These are phyloP conservation scores for Pleoardoris graminearum DNA, from an alignment of 2,329 filamentous ascomycete genomes.

Conservation along the genomic window DNA sequence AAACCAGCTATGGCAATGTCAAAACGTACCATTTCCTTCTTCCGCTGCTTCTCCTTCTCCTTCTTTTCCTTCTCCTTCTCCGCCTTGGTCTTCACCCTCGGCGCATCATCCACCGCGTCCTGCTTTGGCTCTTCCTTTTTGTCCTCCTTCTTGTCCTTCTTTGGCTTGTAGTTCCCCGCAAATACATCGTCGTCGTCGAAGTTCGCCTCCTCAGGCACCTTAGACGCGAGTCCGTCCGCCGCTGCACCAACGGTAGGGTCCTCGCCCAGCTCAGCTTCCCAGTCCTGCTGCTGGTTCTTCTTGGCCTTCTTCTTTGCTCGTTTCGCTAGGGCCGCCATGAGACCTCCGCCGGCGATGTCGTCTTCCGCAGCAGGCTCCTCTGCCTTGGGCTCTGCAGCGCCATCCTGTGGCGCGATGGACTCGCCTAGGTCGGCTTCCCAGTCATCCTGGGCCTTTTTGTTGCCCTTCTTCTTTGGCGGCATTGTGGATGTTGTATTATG, in stretches of 20 bases:
- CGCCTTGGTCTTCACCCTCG: conserved; percentile 85
- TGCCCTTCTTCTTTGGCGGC: conserved; percentile 94
- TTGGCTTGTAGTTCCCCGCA: conserved; percentile 65
- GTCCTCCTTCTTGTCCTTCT: conserved; percentile 67
- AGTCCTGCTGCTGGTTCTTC: conserved; percentile 67
- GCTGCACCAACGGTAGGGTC: conserved; percentile 52
- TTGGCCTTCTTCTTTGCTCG: conserved; percentile 83
- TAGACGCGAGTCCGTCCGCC: conserved; percentile 58
- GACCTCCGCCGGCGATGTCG: conserved; percentile 52
- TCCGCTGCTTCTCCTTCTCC: conserved; percentile 96
- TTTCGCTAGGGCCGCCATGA: conserved; percentile 56
- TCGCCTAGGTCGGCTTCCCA: conserved; percentile 95
- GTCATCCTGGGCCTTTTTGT: conserved; percentile 84
- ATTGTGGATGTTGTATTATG: conserved; percentile 56
- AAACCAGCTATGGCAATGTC: too few relatives aligned
- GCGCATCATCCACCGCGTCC: conserved; percentile 45
- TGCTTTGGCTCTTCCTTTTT: conserved; percentile 45
- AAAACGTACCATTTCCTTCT: conserved; percentile 89
- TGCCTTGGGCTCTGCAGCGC: conserved; percentile 44
- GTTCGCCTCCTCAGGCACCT: conserved; percentile 78
- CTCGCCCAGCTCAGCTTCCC: conserved; percentile 66
- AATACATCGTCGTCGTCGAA: conserved; percentile 77
- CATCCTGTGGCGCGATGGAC: conserved; percentile 64
- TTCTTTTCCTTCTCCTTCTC: conserved; percentile 99
- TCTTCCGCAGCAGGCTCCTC: conserved; percentile 50